Evolutionary conservation across 1,284 basidiomycete genomes (phyloP).

Genomic region (Mycosarcoma maydis): DNA sequence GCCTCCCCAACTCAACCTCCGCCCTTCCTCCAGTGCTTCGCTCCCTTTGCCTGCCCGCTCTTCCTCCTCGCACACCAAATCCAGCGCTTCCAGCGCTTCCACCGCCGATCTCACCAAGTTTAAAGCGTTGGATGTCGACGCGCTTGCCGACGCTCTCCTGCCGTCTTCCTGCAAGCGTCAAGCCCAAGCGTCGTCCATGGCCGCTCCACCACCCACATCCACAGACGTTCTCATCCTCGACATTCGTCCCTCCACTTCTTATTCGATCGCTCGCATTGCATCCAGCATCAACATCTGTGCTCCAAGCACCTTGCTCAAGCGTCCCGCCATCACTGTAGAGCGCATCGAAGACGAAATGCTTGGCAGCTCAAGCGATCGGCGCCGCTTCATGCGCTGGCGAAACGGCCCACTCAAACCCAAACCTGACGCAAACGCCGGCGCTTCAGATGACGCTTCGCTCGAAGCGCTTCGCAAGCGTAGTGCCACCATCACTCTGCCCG

Average conservation of each 20-base stretch:
- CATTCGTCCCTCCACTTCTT: conserved; percentile 77
- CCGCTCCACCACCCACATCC: conserved; percentile 6
- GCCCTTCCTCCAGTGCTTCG: conserved; percentile 20
- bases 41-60: conserved; percentile 26
- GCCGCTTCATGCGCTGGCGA: conserved; percentile 52
- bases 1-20: conserved; percentile 18
- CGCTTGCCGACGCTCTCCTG: conserved; percentile 28
- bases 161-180: conserved; percentile 22
- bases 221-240: conserved; percentile 74
- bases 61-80: conserved; percentile 10
- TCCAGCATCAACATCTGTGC: conserved; percentile 86
- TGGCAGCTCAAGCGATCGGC: conserved; percentile 37
- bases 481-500: conserved; percentile 28
- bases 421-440: conserved; percentile 8
- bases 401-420: conserved; percentile 39
- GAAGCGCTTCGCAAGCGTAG: conserved; percentile 25
- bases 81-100: conserved; percentile 11
- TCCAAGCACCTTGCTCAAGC: conserved; percentile 84
- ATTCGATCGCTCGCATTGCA: conserved; percentile 44
- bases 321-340: conserved; percentile 61
- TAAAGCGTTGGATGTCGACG: conserved; percentile 41
- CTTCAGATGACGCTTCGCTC: conserved; percentile 10
- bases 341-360: conserved; percentile 63
- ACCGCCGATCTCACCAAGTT: conserved; percentile 39
- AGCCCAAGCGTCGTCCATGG: neutral